Evolutionary conservation across 2,329 filamentous ascomycete species (phyloP), one percentile per base, ranked within the genome.

Genomic region (Acephala macrosclerotiorum): DNA sequence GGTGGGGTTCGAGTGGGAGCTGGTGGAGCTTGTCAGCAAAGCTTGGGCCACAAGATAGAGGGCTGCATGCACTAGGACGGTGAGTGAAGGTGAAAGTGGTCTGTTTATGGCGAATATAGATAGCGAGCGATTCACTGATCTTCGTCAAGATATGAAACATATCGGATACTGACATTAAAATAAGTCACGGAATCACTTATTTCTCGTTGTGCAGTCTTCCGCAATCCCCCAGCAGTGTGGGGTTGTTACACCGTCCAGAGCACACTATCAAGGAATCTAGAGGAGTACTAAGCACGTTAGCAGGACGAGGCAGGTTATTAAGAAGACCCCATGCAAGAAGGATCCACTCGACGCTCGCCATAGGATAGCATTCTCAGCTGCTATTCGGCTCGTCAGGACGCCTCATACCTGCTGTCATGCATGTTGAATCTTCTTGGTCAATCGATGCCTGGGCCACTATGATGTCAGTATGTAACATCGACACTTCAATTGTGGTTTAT

Each of bases 401-500:
- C 42, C 60, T 49, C 36, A 42, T 51, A 63, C 26, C 58, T 40
- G 29, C 33, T 33, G 35, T 47, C 60, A 58, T 58, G 60, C 60
- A 58, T 25, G 4, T 22, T 36, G 29, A 38, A 12, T 57, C 35
- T 20, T 57, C 18, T 14, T 20, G 18, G 55, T 57, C 25, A 25
- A 33, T 22, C 29, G 20, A 22, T 20, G 25, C 51, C 20, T 18
- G 26, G 51, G 40, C 40, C 58, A 35, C 38, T 11, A 63, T 63
- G 61, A 63, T 63, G 61, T 63, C 61, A 63, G 40, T 40, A 45
- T 35, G 60, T 47, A 40, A 55, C 60, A 62, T 61, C 26, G 20
- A 57, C 51, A 58, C 63, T 55, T 53, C 51, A 45, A 61, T 47
- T 61, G 58, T 61, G 53, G 40, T 42, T n/a, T 62, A 63, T 66